Evolutionary conservation across 192 early-diverging fungal genomes (phyloP).

Genomic region (Gamsiella multidivaricata): DNA sequence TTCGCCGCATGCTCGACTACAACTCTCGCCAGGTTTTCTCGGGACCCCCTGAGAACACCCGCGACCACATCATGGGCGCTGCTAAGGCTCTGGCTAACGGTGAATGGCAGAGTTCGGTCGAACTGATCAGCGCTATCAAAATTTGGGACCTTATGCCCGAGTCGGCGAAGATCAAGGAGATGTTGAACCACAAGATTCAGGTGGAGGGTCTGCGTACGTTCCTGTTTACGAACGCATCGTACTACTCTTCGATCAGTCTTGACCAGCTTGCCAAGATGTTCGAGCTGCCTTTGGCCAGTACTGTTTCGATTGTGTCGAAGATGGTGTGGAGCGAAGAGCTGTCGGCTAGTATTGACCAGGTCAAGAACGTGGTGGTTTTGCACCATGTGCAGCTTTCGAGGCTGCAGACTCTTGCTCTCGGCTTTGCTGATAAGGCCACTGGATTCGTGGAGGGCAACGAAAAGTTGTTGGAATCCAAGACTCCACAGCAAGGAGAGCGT

Average conservation of each 20-base stretch:
- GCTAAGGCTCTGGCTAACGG: constrained; percentile 91
- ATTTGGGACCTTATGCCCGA: constrained; percentile 95
- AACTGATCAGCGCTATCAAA: constrained; percentile 90
- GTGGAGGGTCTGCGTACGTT: constrained; percentile 97
- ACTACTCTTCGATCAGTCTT: constrained; percentile 90
- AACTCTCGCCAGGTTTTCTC: constrained; percentile 96
- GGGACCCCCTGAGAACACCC: constrained; percentile 96
- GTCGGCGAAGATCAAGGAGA: constrained; percentile 84
- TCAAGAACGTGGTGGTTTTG: constrained; percentile 83
- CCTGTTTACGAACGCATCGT: constrained; percentile 90
- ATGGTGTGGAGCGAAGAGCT: constrained; percentile 97
- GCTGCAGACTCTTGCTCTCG: constrained; percentile 87
- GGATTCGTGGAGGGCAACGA: constrained; percentile 92
- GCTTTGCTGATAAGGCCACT: constrained; percentile 88
- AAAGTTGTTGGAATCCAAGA: constrained; percentile 84
- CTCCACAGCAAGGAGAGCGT: constrained; percentile 48
- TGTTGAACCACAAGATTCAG: constrained; percentile 92
- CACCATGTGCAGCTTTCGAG: constrained; percentile 78
- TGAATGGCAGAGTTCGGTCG: constrained; percentile 90
- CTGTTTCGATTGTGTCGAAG: constrained; percentile 84
- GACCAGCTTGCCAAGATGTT: constrained; percentile 91
- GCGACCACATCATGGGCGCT: constrained; percentile 98
- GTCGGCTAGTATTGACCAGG: constrained; percentile 87
- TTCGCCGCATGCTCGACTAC: constrained; percentile 94
- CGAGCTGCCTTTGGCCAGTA: constrained; percentile 70